These are phyloP conservation scores for Russula foetens DNA, from an alignment of 768 basidiomycete species.

Conservation along the genomic window DNA sequence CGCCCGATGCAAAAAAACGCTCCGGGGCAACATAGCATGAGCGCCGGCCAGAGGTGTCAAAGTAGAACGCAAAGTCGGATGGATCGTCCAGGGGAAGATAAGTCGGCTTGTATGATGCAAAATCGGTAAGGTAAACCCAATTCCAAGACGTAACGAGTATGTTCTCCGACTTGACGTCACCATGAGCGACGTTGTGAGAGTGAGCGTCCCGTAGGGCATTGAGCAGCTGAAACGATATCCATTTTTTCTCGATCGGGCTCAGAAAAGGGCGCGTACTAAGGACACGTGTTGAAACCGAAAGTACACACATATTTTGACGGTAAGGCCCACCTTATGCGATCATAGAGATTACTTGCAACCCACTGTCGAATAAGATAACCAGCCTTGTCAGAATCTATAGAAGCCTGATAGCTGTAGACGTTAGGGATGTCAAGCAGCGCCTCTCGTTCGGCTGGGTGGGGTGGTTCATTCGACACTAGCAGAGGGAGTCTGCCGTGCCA, in stretches of 20 bases:
- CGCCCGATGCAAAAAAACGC: conserved; percentile 75
- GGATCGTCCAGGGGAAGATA: conserved; percentile 94
- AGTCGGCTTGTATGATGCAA: conserved; percentile 91
- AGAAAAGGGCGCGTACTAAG: conserved; percentile 91
- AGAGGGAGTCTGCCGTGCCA: conserved; percentile 9
- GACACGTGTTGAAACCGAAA: neutral
- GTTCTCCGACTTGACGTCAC: conserved; percentile 97
- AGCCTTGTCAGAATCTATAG: conserved; percentile 92
- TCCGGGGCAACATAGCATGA: conserved; percentile 97
- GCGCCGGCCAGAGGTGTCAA: conserved; percentile 87
- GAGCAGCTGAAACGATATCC: conserved; percentile 93
- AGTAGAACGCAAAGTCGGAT: conserved; percentile 95
- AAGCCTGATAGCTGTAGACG: conserved; percentile 80
- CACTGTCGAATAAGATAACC: conserved; percentile 94
- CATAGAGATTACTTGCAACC: conserved; percentile 90
- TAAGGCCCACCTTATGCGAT: conserved; percentile 79
- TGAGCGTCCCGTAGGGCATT: conserved; percentile 78
- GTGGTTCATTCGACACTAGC: neutral
- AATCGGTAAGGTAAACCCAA: conserved; percentile 92
- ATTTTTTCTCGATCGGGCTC: conserved; percentile 87
- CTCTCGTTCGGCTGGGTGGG: conserved; percentile 71
- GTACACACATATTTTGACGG: neutral
- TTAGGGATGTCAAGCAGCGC: conserved; percentile 78
- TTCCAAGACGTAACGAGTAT: conserved; percentile 95
- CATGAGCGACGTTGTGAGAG: conserved; percentile 85